phyloP scores from a whole-genome alignment of 2,329 filamentous ascomycete species.

The Penicillium sp. region DNA sequence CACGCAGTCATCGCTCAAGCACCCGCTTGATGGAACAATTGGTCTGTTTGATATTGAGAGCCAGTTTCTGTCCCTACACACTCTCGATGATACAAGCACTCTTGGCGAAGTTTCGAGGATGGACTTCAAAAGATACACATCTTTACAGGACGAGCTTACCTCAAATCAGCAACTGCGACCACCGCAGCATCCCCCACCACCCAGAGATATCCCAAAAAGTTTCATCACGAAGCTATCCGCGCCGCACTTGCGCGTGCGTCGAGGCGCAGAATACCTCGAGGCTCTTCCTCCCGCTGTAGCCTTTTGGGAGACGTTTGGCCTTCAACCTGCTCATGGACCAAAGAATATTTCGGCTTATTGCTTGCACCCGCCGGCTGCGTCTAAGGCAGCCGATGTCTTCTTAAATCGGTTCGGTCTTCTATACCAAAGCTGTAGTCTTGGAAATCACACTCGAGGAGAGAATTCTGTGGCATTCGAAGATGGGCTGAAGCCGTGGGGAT shows the following conservation, averaged over 20 bases:
- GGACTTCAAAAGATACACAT: constrained; percentile 37
- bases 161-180: constrained; percentile 17
- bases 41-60: constrained; percentile 30
- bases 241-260: constrained; percentile 54
- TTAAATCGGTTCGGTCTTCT: constrained; percentile 51
- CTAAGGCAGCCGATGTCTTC: constrained; percentile 49
- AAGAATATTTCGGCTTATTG: constrained; percentile 59
- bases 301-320: constrained; percentile 60
- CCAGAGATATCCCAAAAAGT: constrained; percentile 30
- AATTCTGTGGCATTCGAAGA: constrained; percentile 39
- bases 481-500: constrained; percentile 40
- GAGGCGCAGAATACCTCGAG: constrained; percentile 52
- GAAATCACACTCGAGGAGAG: constrained; percentile 47
- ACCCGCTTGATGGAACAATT: constrained; percentile 30
- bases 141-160: constrained; percentile 30
- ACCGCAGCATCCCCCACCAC: constrained; percentile 9
- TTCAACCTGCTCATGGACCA: constrained; percentile 53
- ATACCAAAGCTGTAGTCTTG: constrained; percentile 57
- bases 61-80: constrained; percentile 23
- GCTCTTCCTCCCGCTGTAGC: constrained; percentile 53
- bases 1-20: constrained; percentile 44
- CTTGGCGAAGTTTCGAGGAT: constrained; percentile 33
- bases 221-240: constrained; percentile 46
- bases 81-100: constrained; percentile 29
- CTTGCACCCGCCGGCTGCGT: constrained; percentile 51